Percentiles rank a stretch among this genome's conserved stretches.
phyloP scores from a whole-genome alignment of 2,329 filamentous ascomycete species.

The Cordyceps cateniannulata region DNA sequence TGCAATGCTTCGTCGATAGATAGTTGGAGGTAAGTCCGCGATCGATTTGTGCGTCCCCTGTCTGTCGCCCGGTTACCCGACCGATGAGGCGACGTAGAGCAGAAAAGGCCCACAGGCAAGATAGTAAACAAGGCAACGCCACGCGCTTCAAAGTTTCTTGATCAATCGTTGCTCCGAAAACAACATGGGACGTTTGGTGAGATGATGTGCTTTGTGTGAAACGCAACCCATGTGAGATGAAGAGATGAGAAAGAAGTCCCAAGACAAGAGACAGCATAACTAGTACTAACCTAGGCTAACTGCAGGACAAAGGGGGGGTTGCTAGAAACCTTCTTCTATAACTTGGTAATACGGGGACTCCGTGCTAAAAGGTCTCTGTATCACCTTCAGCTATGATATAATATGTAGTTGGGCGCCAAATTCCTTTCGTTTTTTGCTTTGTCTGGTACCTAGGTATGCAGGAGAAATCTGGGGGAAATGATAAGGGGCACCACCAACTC shows the following conservation, averaged over 20 bases:
- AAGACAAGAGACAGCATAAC: neutral
- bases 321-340: neutral
- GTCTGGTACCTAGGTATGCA: conserved; percentile 4
- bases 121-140: neutral
- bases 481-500: neutral
- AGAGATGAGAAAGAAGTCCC: neutral
- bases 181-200: neutral
- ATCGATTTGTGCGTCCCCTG: neutral
- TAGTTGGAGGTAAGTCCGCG: neutral
- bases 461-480: conserved; percentile 2
- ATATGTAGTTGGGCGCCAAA: neutral
- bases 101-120: neutral
- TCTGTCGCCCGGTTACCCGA: neutral
- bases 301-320: neutral
- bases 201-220: neutral
- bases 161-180: neutral
- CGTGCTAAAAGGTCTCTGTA: neutral
- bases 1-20: neutral
- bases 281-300: neutral
- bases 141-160: neutral
- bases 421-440: conserved; percentile 2
- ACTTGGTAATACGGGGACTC: too few species aligned
- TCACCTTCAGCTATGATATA: neutral
- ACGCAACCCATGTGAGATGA: neutral
- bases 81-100: neutral